Evolutionary conservation across 371 early-diverging fungal species (phyloP).

Genomic region (Dichotomocladium elegans): DNA sequence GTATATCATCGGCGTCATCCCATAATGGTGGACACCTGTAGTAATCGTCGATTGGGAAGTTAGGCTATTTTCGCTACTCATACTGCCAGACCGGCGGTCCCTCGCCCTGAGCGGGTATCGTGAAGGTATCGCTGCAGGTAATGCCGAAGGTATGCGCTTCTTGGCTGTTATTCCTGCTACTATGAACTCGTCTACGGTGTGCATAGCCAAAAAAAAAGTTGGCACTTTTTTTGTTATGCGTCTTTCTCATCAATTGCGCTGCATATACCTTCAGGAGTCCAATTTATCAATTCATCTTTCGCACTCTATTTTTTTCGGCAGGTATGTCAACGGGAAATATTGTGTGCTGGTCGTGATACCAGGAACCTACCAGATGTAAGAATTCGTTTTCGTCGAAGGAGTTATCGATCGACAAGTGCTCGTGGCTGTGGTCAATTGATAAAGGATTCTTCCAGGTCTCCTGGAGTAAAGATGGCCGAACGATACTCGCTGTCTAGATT

Average conservation of each 20-base stretch:
- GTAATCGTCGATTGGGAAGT: constrained; percentile 43
- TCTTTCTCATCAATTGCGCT: too few species aligned
- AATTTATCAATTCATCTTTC: constrained; percentile 5
- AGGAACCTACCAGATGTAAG: neutral
- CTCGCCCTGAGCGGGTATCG: too few species aligned
- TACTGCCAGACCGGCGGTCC: constrained; percentile 33
- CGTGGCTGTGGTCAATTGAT: constrained; percentile 5
- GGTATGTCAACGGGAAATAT: too few species aligned
- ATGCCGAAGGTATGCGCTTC: constrained; percentile 1
- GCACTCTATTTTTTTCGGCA: neutral
- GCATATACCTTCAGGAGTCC: constrained; percentile 14
- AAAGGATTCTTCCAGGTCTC: constrained; percentile 1
- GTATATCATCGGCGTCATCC: constrained; percentile 32
- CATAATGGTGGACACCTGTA: constrained; percentile 16
- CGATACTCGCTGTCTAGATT: neutral
- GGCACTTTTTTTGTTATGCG: too few species aligned
- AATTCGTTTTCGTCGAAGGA: constrained; percentile 4
- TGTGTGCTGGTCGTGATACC: too few species aligned
- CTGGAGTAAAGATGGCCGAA: too few species aligned
- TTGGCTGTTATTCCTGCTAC: too few species aligned
- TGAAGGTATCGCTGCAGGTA: constrained; percentile 1
- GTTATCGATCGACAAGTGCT: constrained; percentile 2
- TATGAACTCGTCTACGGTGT: too few species aligned
- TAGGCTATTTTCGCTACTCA: constrained; percentile 44
- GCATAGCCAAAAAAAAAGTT: too few species aligned